Evolutionary conservation across 345 rosid species (phyloP), one percentile per base, ranked within the genome.

Genomic region (Salix viminalis): DNA sequence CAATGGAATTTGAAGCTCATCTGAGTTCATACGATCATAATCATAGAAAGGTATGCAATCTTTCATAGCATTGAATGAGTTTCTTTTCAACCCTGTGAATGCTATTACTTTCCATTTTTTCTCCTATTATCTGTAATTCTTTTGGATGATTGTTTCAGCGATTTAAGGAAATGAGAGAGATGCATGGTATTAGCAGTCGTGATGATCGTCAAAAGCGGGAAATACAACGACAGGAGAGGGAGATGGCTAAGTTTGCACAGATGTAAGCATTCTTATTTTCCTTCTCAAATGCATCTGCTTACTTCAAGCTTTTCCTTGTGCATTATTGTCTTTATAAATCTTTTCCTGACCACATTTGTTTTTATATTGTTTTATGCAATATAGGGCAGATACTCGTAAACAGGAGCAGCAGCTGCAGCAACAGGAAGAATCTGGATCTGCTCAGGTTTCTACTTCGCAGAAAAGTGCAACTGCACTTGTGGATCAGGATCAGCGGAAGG

Each of bases 1-100:
- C 97, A 5, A 90, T 96, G 91, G 98, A 96, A 85, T 93, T 96
- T 85, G 98, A 93, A 88, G 94, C 83, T 73, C 99, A 96, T 74
- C 86, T 93, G 76, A 92, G 98, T 86, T 93, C 99, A 58, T 96
- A 96, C 23, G 99, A 96, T 84, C 99, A 96, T 90, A 96, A 96
- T 86, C 99, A 96, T 74, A 88, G 97, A 81, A 96, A 96, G 98
- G 99, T 96, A 65, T 79, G 23, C 68, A 65, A 56, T 34, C 42
- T 71, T n/a, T 42, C 34, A 36, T 32, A 15, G 34, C 39, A 41
- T 58, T 2, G 62, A 54, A 30, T 64, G 37, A 62, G 2, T 65
- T 58, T 24, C 46, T 15, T 69, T 60, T 69, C 34, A 37, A 67
- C 12, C 36, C 8, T 36, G 23, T 26, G 6, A 34, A 41, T 12